Percentiles rank a stretch among this genome's conserved stretches.
These are phyloP conservation scores for Phaeosphaeria sp. DNA, from an alignment of 2,329 filamentous ascomycete genomes.

Conservation along the genomic window DNA sequence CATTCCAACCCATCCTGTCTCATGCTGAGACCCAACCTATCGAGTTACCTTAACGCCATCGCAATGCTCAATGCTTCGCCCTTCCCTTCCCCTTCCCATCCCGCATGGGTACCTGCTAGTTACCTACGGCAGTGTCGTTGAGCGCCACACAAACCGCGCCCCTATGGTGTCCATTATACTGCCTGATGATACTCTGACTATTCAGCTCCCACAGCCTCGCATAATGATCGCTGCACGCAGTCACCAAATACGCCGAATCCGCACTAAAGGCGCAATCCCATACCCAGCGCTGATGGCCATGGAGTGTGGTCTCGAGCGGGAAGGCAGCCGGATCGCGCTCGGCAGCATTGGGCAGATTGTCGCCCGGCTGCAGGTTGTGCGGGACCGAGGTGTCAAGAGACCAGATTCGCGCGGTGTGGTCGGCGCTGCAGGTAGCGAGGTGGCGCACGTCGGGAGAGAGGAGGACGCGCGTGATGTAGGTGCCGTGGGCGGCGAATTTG, in stretches of 20 bases:
- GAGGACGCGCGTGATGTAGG: slow-evolving; percentile 90
- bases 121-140: slow-evolving; percentile 69
- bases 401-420: slow-evolving; percentile 97
- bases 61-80: not conserved
- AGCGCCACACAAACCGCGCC: slow-evolving; percentile 91
- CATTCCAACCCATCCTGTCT: not conserved
- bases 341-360: slow-evolving; percentile 39
- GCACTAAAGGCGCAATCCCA: slow-evolving; percentile 97
- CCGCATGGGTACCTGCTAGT: slow-evolving; percentile 18
- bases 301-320: slow-evolving; percentile 83
- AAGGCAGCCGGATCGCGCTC: slow-evolving; percentile 64
- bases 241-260: slow-evolving; percentile 91
- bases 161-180: slow-evolving; percentile 93
- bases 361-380: slow-evolving; percentile 41
- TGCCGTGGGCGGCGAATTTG: slow-evolving; percentile 87
- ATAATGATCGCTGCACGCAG: slow-evolving; percentile 92
- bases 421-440: slow-evolving; percentile 89
- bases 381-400: slow-evolving; percentile 68
- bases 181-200: slow-evolving; percentile 86
- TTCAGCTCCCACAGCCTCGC: slow-evolving; percentile 88
- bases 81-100: not conserved
- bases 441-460: slow-evolving; percentile 94
- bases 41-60: slow-evolving; percentile 1
- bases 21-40: not conserved
- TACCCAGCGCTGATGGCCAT: slow-evolving; percentile 93